Base-by-base conservation (phyloP, 257 asterid genomes). In the Thymus mandschuricus region DNA sequence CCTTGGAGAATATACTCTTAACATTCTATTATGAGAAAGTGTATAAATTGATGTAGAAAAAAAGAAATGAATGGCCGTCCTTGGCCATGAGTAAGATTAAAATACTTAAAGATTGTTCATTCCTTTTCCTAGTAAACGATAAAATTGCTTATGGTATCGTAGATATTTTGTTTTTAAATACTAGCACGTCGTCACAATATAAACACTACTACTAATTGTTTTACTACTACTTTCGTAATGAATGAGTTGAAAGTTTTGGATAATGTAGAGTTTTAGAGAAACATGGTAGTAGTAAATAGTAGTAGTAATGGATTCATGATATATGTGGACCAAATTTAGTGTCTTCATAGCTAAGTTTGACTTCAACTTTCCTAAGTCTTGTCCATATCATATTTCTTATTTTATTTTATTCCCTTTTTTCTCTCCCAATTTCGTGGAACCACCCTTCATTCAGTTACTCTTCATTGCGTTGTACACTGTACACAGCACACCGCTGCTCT, bases 321-420 rank as follows among this genome's bases (percentile, higher is more conserved):
- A 21, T 21, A 3, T 46, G 70, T 51, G 72, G 52, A 8, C 62
- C 44, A 55, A 35, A 45, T 27, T 76, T 28, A 49, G 13, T 69
- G 38, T 69, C 72, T 41, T 69, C 33, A 65, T 64, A 54, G 43
- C 41, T 66, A 70, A 71, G 71, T 58, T 51, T 49, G 75, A 41
- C 44, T 60, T 21, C 21, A 0, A 43, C 1, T 7, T 43, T 9
- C 5, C 8, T 43, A 38, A 38, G 6, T 38, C 41, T 34, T 5
- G 6, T 38, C 4, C 41, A 2, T 34, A 34, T 34, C 2, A 34
- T 34, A 35, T 35, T 4, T 12, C 7, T 21, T 11, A 48, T 13
- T 49, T 48, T 4, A 5, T 13, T 12, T 48, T 13, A 38, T 4
- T 49, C 5, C 4, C 5, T 49, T 49, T 49, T 13, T 13, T 51